Conservation (phyloP, 371 early-diverging fungal species). For the Mortierella polycephala region DNA sequence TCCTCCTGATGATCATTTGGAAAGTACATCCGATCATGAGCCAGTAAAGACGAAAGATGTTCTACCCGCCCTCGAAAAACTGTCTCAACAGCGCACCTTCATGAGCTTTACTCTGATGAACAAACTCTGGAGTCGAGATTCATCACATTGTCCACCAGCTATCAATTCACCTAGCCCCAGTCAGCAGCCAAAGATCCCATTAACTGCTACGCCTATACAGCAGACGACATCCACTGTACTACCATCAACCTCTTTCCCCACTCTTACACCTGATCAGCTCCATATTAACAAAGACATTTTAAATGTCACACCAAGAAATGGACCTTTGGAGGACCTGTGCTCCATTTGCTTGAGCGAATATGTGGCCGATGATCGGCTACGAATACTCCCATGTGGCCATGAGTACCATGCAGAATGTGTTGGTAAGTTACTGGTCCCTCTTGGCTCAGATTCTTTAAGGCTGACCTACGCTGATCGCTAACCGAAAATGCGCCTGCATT, state of each 20-base stretch:
- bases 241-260: not conserved
- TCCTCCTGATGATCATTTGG: no score
- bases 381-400: conserved; percentile 81
- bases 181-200: conserved; percentile 12
- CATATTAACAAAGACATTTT: not conserved
- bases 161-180: conserved; percentile 18
- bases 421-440: conserved; percentile 59
- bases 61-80: no score
- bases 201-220: conserved; percentile 2
- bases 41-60: no score
- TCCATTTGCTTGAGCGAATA: conserved; percentile 86
- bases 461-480: not conserved
- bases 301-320: not conserved
- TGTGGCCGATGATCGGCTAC: conserved; percentile 66
- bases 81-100: conserved; percentile 10
- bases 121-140: conserved; percentile 20
- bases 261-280: not conserved
- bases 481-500: not conserved
- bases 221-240: conserved; percentile 1
- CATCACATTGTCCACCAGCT: conserved; percentile 9
- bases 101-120: conserved; percentile 18
- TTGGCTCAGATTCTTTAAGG: not conserved
- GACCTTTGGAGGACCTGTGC: conserved; percentile 61
- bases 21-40: no score
- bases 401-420: conserved; percentile 87